phyloP scores from a whole-genome alignment of 345 rosid species.

The Gynandropsis gynandra region DNA sequence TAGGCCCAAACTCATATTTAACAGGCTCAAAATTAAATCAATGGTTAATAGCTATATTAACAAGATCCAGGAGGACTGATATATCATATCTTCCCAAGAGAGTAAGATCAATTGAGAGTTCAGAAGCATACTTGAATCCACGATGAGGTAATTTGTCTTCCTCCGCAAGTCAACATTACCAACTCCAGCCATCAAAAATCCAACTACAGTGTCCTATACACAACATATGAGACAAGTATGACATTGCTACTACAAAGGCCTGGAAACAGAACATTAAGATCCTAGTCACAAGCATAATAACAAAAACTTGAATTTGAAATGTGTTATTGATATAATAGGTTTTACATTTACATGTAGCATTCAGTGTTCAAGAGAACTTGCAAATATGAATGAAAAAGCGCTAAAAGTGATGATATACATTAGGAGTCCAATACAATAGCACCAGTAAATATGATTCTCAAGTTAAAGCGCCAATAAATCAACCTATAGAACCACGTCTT shows the following conservation, averaged over 20 bases:
- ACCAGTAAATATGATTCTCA: neutral
- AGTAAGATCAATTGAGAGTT: constrained; percentile 14
- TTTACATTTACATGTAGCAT: neutral
- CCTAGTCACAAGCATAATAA: no score
- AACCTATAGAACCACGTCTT: constrained; percentile 11
- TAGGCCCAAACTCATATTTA: no score
- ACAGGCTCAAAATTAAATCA: no score
- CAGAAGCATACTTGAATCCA: constrained; percentile 69
- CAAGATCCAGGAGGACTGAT: no score
- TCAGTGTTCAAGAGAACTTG: neutral
- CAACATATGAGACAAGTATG: constrained; percentile 7
- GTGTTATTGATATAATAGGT: no score
- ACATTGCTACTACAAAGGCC: neutral
- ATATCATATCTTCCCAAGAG: neutral
- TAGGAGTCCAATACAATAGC: neutral
- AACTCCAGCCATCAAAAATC: constrained; percentile 95
- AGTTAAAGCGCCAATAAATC: neutral
- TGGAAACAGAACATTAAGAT: neutral
- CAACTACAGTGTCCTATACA: constrained; percentile 77
- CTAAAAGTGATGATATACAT: neutral
- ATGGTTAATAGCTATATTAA: constrained; percentile 3
- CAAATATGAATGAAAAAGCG: no score
- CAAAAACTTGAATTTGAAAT: no score
- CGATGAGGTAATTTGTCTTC: constrained; percentile 94
- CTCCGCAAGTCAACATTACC: constrained; percentile 95